A percentile compares a stretch with the other conserved stretches of the same genome.
These are phyloP conservation scores for Colletotrichum shisoi DNA, from an alignment of 2,329 filamentous ascomycete species.

Conservation along the genomic window DNA sequence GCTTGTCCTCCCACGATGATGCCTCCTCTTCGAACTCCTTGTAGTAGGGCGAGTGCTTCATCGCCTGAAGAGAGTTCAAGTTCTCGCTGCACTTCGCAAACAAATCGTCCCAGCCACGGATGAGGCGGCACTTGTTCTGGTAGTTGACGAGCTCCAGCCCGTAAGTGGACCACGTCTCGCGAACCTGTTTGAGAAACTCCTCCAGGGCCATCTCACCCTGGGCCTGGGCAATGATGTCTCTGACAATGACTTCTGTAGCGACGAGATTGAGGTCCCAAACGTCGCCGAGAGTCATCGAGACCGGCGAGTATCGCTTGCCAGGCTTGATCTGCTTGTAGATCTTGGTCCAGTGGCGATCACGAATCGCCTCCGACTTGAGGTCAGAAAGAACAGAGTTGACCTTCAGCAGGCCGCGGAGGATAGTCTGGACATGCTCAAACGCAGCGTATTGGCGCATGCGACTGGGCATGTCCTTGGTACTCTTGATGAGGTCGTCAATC, in stretches of 20 bases:
- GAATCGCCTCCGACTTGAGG: constrained; percentile 94
- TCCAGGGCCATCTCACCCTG: constrained; percentile 98
- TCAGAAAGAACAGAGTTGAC: constrained; percentile 88
- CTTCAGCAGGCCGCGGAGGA: constrained; percentile 86
- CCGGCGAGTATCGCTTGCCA: constrained; percentile 89
- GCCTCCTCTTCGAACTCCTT: constrained; percentile 99
- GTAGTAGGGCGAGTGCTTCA: constrained; percentile 99
- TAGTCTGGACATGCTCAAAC: constrained; percentile 97
- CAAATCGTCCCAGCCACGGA: constrained; percentile 96
- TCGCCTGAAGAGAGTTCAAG: constrained; percentile 94
- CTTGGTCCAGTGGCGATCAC: constrained; percentile 95
- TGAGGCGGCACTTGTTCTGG: constrained; percentile 96
- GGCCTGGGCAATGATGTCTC: constrained; percentile 92
- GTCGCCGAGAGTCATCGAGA: constrained; percentile 95
- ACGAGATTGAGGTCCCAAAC: constrained; percentile 97
- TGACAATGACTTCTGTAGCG: constrained; percentile 85
- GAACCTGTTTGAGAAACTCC: constrained; percentile 94
- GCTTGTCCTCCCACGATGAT: constrained; percentile 94
- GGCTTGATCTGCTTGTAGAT: constrained; percentile 97
- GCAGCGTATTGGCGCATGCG: constrained; percentile 99
- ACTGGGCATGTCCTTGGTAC: constrained; percentile 99
- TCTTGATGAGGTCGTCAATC: constrained; percentile 92
- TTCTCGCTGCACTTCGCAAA: constrained; percentile 99
- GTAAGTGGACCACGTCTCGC: constrained; percentile 96
- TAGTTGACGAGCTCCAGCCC: constrained; percentile 94